phyloP scores from a whole-genome alignment of 2,329 filamentous ascomycete species.

The Stachybotrys elegans region DNA sequence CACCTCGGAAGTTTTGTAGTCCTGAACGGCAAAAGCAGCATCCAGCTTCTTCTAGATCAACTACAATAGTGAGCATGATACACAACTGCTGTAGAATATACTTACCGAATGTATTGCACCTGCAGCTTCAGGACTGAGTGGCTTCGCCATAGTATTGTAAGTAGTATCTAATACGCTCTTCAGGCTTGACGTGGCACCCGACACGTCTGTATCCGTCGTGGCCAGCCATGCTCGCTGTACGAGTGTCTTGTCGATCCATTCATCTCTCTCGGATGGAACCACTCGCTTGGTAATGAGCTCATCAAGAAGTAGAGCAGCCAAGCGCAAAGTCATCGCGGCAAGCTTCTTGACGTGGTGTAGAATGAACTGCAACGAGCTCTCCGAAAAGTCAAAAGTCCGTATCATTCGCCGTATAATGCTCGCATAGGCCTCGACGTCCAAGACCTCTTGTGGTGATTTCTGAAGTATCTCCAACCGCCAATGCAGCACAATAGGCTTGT shows the following conservation, averaged over 20 bases:
- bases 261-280: slow-evolving; percentile 38
- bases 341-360: slow-evolving; percentile 65
- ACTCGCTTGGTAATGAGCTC: slow-evolving; percentile 58
- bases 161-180: slow-evolving; percentile 27
- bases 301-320: slow-evolving; percentile 51
- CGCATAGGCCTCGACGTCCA: slow-evolving; percentile 43
- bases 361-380: slow-evolving; percentile 60
- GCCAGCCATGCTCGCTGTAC: slow-evolving; percentile 65
- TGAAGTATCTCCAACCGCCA: slow-evolving; percentile 64
- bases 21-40: slow-evolving; percentile 43
- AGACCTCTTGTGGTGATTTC: slow-evolving; percentile 37
- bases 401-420: slow-evolving; percentile 58
- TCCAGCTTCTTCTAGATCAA: slow-evolving; percentile 81
- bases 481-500: slow-evolving; percentile 60
- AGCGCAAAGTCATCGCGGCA: slow-evolving; percentile 44
- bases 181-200: slow-evolving; percentile 15
- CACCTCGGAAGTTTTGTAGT: slow-evolving; percentile 50
- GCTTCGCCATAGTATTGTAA: slow-evolving; percentile 33
- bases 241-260: slow-evolving; percentile 65
- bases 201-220: slow-evolving; percentile 37
- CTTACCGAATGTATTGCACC: slow-evolving; percentile 63
- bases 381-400: slow-evolving; percentile 51
- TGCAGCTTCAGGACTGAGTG: slow-evolving; percentile 56
- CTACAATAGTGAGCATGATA: slow-evolving; percentile 34
- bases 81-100: slow-evolving; percentile 1